A percentile compares a stretch with the other conserved stretches of the same genome.
Evolutionary conservation across 768 basidiomycete genomes (phyloP).

Genomic region (Lactarius quietus): DNA sequence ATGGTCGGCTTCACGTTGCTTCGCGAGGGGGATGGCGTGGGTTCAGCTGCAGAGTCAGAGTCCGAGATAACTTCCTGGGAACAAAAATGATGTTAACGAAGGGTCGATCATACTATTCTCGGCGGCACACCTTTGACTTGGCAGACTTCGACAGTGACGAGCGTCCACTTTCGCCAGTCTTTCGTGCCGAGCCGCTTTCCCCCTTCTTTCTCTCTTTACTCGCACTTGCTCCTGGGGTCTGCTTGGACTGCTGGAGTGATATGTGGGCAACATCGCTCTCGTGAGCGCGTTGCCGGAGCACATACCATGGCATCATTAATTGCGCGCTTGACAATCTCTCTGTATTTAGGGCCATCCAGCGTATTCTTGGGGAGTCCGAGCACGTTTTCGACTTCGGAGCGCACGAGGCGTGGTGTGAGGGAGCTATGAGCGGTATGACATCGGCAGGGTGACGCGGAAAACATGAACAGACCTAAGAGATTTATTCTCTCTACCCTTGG

Average conservation of each 20-base stretch:
- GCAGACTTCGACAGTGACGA: constrained; percentile 7
- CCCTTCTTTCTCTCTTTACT: neutral
- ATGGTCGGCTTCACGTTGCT: neutral
- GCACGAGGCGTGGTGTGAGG: constrained; percentile 21
- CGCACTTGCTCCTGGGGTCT: neutral
- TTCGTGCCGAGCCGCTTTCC: neutral
- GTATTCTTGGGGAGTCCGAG: constrained; percentile 7
- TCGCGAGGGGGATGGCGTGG: neutral
- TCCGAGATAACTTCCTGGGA: constrained; percentile 21
- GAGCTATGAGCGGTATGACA: constrained; percentile 1
- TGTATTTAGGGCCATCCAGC: constrained; percentile 4
- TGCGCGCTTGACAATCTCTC: constrained; percentile 9
- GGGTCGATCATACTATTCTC: neutral
- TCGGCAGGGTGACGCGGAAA: neutral
- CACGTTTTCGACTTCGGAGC: constrained; percentile 8
- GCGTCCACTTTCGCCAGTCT: neutral
- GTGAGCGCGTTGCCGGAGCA: neutral
- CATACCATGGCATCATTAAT: constrained; percentile 20
- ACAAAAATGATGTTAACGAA: neutral
- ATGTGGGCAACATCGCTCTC: neutral
- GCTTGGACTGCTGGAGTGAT: neutral
- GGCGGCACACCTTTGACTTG: constrained; percentile 19
- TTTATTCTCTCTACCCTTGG: constrained; percentile 5
- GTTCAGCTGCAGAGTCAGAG: constrained; percentile 15
- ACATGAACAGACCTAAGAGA: constrained; percentile 1